phyloP scores from a whole-genome alignment of 192 early-diverging fungal species.

The Coemansia sp. region DNA sequence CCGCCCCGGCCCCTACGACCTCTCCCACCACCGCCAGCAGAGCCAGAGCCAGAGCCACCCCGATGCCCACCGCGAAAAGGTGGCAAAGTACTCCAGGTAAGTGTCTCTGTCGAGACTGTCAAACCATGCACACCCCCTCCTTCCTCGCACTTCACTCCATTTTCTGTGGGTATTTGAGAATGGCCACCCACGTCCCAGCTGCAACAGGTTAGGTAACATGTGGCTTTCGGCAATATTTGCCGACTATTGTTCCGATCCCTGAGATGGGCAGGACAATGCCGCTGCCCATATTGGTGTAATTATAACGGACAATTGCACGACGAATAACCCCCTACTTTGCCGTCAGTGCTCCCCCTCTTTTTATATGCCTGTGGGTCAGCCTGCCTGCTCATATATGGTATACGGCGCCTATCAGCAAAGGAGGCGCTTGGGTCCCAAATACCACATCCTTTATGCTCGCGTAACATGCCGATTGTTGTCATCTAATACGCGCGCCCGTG shows the following conservation, averaged over 20 bases:
- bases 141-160: no score
- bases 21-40: neutral
- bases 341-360: neutral
- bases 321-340: neutral
- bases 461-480: no score
- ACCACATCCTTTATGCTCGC: no score
- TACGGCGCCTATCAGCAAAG: no score
- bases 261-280: neutral
- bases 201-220: no score
- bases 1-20: slow-evolving; percentile 22
- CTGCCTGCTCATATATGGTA: no score
- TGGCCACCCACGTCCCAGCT: no score
- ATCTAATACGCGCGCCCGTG: no score
- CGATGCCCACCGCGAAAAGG: slow-evolving; percentile 29
- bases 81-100: slow-evolving; percentile 40
- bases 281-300: slow-evolving; percentile 5
- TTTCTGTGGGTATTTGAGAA: no score
- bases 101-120: no score
- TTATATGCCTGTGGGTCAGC: neutral
- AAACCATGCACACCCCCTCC: no score
- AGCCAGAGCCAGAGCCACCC: neutral
- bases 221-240: slow-evolving; percentile 15
- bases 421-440: no score
- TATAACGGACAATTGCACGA: slow-evolving; percentile 6
- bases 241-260: slow-evolving; percentile 3